These are phyloP conservation scores for Dacryopinax primogenitus DNA, from an alignment of 768 basidiomycete genomes.

Conservation along the genomic window DNA sequence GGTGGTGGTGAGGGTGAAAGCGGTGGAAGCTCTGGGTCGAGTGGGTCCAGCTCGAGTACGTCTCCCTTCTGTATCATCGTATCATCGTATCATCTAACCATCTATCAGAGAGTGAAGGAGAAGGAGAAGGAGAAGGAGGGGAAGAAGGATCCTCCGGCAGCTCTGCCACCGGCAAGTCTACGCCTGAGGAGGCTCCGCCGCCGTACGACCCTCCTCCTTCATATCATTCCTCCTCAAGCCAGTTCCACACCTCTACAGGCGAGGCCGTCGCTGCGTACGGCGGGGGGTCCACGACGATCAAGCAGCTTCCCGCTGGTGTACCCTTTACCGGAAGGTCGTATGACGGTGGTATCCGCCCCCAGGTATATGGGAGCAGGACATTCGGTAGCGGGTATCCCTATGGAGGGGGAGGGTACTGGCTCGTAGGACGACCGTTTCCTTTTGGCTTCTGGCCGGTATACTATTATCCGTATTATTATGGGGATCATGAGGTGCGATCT, in stretches of 20 bases:
- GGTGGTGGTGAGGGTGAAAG: neutral
- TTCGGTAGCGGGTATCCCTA: conserved; percentile 12
- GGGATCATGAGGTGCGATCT: conserved; percentile 12
- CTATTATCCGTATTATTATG: conserved; percentile 9
- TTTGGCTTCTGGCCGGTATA: conserved; percentile 15
- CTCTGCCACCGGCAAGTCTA: neutral
- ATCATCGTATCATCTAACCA: no score
- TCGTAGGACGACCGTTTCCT: conserved; percentile 10
- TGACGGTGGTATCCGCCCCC: conserved; percentile 11
- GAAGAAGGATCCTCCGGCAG: neutral
- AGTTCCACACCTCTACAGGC: neutral
- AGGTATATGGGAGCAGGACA: conserved; percentile 9
- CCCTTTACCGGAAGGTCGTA: conserved; percentile 10
- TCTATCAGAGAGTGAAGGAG: no score
- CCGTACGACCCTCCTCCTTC: conserved; percentile 2
- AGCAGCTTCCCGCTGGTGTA: conserved; percentile 1
- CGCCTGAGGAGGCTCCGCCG: neutral
- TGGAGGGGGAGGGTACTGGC: conserved; percentile 9
- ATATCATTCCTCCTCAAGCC: neutral
- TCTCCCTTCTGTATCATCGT: neutral
- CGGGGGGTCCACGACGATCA: conserved; percentile 7
- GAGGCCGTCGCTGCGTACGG: neutral
- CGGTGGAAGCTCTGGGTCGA: neutral
- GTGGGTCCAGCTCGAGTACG: neutral
- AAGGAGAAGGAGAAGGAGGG: neutral